Evolutionary conservation across 257 asterid species (phyloP), one percentile per base, ranked within the genome.

Genomic region (Solanum megistacrolobum): DNA sequence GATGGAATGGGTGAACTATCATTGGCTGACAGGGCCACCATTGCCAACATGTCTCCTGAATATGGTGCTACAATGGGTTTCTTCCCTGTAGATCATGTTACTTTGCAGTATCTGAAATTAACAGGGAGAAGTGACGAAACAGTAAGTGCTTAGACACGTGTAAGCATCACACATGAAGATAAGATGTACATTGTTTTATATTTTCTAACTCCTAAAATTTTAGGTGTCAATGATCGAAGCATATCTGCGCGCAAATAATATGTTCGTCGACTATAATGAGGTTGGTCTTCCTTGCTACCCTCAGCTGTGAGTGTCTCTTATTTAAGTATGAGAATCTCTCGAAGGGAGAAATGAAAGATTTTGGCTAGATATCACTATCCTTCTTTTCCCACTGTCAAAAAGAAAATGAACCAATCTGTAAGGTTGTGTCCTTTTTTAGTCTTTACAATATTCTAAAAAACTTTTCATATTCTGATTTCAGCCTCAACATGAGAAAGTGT

Each of bases 41-140:
- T 97, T 83, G 98, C 99, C 85, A 97, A 97, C 92, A 97, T 97
- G 99, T 95, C 99, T 71, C 99, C 99, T 0, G 99, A 97, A 91
- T 97, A 97, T 93, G 98, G 98, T 86, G 98, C 99, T 86, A 96
- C 99, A 58, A 96, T 96, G 99, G 98, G 99, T 20, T 96, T 96
- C 93, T 96, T 96, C 93, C 99, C 98, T 29, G 99, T 96, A 29
- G 99, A 96, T 89, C 92, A 91, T 83, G 99, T 97, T 84, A 97
- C 99, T 66, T 92, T 97, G 88, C 95, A 94, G 78, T 97, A 97
- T 88, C 94, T 97, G 39, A 95, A 94, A 88, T 90, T 95, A 92
- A 97, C 99, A 2, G 98, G 98, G 89, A 93, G 99, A 94, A 95
- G 98, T 85, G 98, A 97, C 12, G 98, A 97, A 68, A 97, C 98